These are phyloP conservation scores for Microsporum canis DNA, from an alignment of 2,329 filamentous ascomycete genomes.

Conservation along the genomic window DNA sequence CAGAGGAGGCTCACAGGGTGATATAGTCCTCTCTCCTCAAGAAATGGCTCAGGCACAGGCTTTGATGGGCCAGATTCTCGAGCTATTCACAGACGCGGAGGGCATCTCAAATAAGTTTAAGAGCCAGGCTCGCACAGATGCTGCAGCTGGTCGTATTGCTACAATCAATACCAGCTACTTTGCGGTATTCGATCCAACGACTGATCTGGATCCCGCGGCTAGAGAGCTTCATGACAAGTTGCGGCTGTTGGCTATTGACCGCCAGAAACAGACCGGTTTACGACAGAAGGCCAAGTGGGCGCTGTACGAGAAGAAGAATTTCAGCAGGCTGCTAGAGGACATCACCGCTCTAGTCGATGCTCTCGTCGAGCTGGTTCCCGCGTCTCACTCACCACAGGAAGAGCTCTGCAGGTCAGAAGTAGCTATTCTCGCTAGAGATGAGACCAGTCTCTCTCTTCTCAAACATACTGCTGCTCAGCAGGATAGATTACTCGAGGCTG, in stretches of 20 bases:
- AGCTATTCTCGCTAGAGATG: slow-evolving; percentile 5
- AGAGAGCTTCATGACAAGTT: slow-evolving; percentile 19
- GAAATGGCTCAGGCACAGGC: too few species aligned
- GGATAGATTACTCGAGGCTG: slow-evolving; percentile 6
- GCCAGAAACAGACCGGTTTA: slow-evolving; percentile 18
- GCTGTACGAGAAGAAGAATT: slow-evolving; percentile 22
- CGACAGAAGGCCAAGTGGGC: slow-evolving; percentile 21
- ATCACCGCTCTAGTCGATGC: slow-evolving; percentile 20
- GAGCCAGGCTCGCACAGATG: too few species aligned
- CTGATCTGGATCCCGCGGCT: too few species aligned
- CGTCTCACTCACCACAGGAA: slow-evolving; percentile 14
- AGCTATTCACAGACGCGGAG: too few species aligned
- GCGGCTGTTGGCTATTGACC: slow-evolving; percentile 18
- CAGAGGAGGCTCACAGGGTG: too few species aligned
- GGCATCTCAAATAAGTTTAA: too few species aligned
- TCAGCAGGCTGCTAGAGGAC: slow-evolving; percentile 22
- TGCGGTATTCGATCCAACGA: too few species aligned
- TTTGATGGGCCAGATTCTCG: too few species aligned
- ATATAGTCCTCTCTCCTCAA: too few species aligned
- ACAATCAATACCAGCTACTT: too few species aligned
- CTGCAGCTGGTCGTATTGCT: too few species aligned
- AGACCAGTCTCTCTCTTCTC: slow-evolving; percentile 4
- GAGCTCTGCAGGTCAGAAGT: slow-evolving; percentile 18
- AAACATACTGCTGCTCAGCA: slow-evolving; percentile 8
- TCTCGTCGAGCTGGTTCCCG: slow-evolving; percentile 22